phyloP scores from a whole-genome alignment of 2,329 filamentous ascomycete species.

The Penicillium freii region DNA sequence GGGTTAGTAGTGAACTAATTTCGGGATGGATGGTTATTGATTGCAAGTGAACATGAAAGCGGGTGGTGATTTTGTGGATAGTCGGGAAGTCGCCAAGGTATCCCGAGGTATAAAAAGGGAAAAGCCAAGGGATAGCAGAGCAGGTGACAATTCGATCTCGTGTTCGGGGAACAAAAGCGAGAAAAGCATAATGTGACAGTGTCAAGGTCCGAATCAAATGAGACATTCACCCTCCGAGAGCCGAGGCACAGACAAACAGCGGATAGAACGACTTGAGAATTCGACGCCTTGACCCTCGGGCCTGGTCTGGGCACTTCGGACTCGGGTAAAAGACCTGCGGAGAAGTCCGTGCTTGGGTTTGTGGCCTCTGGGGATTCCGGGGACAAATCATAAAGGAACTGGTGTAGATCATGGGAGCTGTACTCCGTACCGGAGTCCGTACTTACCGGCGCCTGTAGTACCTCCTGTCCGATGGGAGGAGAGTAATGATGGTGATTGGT shows the following conservation, averaged over 20 bases:
- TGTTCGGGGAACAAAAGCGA: not conserved
- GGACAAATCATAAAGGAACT: slow-evolving; percentile 1
- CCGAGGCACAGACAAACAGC: slow-evolving; percentile 2
- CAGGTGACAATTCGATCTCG: not conserved
- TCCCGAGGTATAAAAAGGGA: not conserved
- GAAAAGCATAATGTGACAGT: not conserved
- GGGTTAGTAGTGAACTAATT: slow-evolving; percentile 3
- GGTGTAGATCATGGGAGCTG: slow-evolving; percentile 7
- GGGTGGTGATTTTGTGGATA: not conserved
- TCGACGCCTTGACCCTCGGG: not conserved
- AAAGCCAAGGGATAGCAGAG: not conserved
- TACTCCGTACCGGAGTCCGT: not conserved
- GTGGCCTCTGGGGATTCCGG: not conserved
- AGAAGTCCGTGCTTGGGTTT: slow-evolving; percentile 9
- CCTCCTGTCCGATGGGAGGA: slow-evolving; percentile 70
- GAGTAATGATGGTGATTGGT: slow-evolving; percentile 80
- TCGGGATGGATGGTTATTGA: not conserved
- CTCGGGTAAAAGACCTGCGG: slow-evolving; percentile 1
- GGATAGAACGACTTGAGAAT: not conserved
- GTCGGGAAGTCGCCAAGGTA: not conserved
- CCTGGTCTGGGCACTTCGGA: slow-evolving; percentile 6
- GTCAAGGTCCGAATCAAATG: not conserved
- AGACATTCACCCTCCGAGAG: slow-evolving; percentile 1
- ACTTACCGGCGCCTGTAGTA: slow-evolving; percentile 67
- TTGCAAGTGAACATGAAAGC: not conserved